A percentile compares a stretch with the other conserved stretches of the same genome.
phyloP scores from a whole-genome alignment of 169 alveolate species.

The Cryptosporidium sp. region DNA sequence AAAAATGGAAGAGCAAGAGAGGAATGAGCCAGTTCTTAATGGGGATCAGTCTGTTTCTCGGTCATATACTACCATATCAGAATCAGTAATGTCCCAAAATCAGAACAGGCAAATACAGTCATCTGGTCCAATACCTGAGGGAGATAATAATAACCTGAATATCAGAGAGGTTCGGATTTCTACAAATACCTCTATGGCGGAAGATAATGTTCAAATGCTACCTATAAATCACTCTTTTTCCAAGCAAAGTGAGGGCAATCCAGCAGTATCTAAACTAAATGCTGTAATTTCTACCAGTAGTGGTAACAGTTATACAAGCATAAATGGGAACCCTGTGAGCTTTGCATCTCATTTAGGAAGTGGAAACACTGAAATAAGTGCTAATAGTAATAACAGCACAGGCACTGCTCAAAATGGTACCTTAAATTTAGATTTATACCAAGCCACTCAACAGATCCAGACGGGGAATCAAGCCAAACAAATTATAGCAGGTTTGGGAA shows the following conservation, averaged over 20 bases:
- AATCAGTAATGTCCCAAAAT: constrained; percentile 32
- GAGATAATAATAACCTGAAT: background rate
- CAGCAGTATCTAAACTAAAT: background rate
- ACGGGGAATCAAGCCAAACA: background rate
- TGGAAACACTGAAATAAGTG: background rate
- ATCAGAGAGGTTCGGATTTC: background rate
- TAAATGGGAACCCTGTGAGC: background rate
- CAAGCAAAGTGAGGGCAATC: background rate
- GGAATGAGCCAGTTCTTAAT: constrained; percentile 7
- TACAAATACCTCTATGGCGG: background rate
- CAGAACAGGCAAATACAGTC: constrained; percentile 27
- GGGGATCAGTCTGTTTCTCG: constrained; percentile 24
- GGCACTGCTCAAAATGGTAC: background rate
- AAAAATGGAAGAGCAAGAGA: constrained; percentile 44
- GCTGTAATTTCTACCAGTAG: background rate
- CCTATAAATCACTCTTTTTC: constrained; percentile 50
- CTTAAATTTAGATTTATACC: background rate
- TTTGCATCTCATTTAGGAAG: background rate
- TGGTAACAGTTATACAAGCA: background rate
- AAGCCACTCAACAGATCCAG: constrained; percentile 11
- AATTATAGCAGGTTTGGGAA: background rate
- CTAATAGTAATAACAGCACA: background rate
- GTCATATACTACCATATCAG: background rate
- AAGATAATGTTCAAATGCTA: constrained; percentile 12
- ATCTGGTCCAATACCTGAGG: constrained; percentile 1